Percentiles rank a stretch among this genome's conserved stretches.
phyloP scores from a whole-genome alignment of 225 moss, liverwort and hornwort species.

The Sphagnum contortum region DNA sequence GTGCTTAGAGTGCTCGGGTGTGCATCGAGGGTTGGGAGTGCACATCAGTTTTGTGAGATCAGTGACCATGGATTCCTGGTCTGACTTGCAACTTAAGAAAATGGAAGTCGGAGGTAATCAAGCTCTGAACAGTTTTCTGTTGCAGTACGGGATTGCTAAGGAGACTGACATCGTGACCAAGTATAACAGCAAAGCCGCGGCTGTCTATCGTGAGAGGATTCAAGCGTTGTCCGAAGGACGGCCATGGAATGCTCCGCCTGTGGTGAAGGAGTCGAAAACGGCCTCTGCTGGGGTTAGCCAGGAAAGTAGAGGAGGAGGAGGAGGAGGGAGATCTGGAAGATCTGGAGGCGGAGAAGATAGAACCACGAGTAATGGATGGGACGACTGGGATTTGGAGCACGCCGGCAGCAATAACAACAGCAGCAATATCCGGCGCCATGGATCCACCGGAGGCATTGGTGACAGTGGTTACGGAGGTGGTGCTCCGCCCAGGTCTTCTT shows the following conservation, averaged over 20 bases:
- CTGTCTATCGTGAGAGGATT: slow-evolving; percentile 76
- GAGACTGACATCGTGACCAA: slow-evolving; percentile 89
- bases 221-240: slow-evolving; percentile 86
- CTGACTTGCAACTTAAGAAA: slow-evolving; percentile 94
- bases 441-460: slow-evolving; percentile 52
- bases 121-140: slow-evolving; percentile 64
- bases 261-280: slow-evolving; percentile 50
- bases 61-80: slow-evolving; percentile 99
- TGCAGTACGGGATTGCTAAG: slow-evolving; percentile 75
- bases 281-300: slow-evolving; percentile 13
- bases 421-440: slow-evolving; percentile 63
- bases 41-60: slow-evolving; percentile 98
- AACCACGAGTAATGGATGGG: slow-evolving; percentile 49
- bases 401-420: slow-evolving; percentile 18
- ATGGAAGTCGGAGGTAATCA: slow-evolving; percentile 84
- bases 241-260: slow-evolving; percentile 77
- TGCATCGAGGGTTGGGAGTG: slow-evolving; percentile 91
- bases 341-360: too few relatives aligned
- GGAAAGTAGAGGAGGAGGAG: slow-evolving; percentile 3
- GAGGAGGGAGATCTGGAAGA: too few relatives aligned
- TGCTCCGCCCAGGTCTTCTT: slow-evolving; percentile 59
- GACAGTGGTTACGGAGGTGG: slow-evolving; percentile 21
- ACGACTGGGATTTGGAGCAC: slow-evolving; percentile 81
- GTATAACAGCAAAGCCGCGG: slow-evolving; percentile 81
- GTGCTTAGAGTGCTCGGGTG: slow-evolving; percentile 98